Evolutionary conservation across 202 grass and related monocot species (phyloP).

Genomic region (Panicum hallii): DNA sequence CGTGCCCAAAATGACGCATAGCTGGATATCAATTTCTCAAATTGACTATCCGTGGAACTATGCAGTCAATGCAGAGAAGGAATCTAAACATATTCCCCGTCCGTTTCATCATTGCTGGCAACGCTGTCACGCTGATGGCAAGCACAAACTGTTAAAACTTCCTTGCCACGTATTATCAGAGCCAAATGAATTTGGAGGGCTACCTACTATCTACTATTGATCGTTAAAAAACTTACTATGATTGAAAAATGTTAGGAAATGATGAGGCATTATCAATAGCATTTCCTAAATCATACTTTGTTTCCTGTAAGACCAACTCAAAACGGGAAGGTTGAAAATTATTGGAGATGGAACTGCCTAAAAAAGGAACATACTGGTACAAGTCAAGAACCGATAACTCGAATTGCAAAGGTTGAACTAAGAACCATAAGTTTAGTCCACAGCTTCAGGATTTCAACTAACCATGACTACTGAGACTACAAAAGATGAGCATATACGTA

Average conservation of each 20-base stretch:
- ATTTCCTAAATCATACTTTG: background rate
- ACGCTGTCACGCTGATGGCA: background rate
- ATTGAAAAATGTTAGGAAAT: background rate
- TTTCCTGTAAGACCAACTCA: background rate
- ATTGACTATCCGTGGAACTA: constrained; percentile 45
- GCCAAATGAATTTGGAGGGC: background rate
- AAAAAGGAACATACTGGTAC: background rate
- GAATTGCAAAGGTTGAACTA: background rate
- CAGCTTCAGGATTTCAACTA: background rate
- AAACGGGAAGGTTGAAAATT: background rate
- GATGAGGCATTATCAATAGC: background rate
- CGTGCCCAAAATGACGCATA: background rate
- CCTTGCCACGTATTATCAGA: background rate
- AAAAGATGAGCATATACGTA: background rate
- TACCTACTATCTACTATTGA: background rate
- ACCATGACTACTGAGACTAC: background rate
- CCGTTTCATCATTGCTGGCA: constrained; percentile 4
- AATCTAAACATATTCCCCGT: background rate
- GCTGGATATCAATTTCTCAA: background rate
- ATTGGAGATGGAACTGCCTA: background rate
- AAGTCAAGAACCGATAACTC: background rate
- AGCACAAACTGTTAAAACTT: background rate
- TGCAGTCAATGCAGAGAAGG: background rate
- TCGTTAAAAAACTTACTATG: background rate
- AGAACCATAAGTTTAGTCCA: background rate